Conservation (phyloP, 345 rosid genomes). For the Citrus trifoliata region DNA sequence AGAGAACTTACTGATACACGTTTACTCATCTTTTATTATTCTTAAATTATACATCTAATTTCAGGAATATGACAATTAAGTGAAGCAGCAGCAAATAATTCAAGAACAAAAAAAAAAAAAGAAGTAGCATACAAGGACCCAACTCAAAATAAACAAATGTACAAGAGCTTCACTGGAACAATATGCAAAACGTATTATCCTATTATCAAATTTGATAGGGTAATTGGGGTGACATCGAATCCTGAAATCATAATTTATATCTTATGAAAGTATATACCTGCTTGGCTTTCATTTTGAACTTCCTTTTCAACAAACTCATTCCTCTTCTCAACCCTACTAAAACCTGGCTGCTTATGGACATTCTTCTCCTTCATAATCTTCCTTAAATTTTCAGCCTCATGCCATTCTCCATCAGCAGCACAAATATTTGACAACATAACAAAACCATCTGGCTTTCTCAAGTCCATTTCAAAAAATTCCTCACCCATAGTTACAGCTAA, state of each 20-base stretch:
- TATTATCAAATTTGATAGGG: too few relatives aligned
- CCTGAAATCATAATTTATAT: not conserved
- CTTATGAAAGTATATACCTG: not conserved
- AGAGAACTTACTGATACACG: too few relatives aligned
- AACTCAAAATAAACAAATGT: too few relatives aligned
- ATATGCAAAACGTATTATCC: too few relatives aligned
- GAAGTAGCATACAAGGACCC: too few relatives aligned
- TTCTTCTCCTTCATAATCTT: constrained; percentile 38
- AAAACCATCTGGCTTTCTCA: constrained; percentile 36
- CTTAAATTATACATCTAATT: not conserved
- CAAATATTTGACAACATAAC: constrained; percentile 45
- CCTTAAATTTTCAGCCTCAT: constrained; percentile 41
- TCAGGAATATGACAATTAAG: too few relatives aligned
- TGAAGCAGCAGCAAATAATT: too few relatives aligned
- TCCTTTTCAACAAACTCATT: not conserved
- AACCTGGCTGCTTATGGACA: constrained; percentile 39
- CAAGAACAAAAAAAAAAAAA: too few relatives aligned
- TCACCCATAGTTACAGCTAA: constrained; percentile 32
- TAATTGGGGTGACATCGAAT: too few relatives aligned
- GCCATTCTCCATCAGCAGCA: constrained; percentile 42
- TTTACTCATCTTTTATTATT: not conserved
- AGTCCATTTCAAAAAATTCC: constrained; percentile 25
- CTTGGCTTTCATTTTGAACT: not conserved
- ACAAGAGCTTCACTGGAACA: too few relatives aligned
- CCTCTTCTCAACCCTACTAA: constrained; percentile 33